phyloP scores from a whole-genome alignment of 1,139 yeast species.

The Yamadazyma spencermartinsiae region DNA sequence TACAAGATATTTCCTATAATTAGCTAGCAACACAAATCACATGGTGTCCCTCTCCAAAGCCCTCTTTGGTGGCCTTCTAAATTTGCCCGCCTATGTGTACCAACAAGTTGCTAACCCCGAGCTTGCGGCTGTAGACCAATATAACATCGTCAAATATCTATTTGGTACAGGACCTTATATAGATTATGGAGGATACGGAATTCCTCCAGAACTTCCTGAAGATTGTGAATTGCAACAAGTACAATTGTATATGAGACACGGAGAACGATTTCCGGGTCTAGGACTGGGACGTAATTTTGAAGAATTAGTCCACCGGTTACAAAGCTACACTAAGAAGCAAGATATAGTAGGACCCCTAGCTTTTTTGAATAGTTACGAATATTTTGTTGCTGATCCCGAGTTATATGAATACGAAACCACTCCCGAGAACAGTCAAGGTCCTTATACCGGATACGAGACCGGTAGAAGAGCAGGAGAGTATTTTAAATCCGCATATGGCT shows the following conservation, averaged over 20 bases:
- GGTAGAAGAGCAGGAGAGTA: slow-evolving; percentile 32
- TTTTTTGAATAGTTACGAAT: slow-evolving; percentile 28
- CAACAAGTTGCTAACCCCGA: slow-evolving; percentile 28
- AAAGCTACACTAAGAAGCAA: slow-evolving; percentile 15
- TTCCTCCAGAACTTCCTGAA: slow-evolving; percentile 32
- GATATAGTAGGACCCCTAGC: slow-evolving; percentile 24
- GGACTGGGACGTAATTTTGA: slow-evolving; percentile 24
- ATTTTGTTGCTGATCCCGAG: slow-evolving; percentile 23
- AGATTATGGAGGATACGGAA: slow-evolving; percentile 37
- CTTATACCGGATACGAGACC: slow-evolving; percentile 26
- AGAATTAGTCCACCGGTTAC: slow-evolving; percentile 22
- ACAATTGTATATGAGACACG: slow-evolving; percentile 37
- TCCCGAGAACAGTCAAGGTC: slow-evolving; percentile 23
- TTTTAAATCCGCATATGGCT: slow-evolving; percentile 31
- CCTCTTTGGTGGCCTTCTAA: slow-evolving; percentile 15
- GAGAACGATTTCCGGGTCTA: slow-evolving; percentile 37
- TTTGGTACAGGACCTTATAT: slow-evolving; percentile 41
- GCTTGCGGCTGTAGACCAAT: slow-evolving; percentile 30
- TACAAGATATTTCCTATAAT: neutral
- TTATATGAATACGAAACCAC: slow-evolving; percentile 32
- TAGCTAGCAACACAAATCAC: neutral
- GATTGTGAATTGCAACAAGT: slow-evolving; percentile 36
- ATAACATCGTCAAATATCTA: slow-evolving; percentile 31
- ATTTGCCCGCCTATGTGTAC: slow-evolving; percentile 14
- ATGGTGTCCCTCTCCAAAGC: slow-evolving; percentile 16